phyloP scores from a whole-genome alignment of 345 rosid species.

The Chamaenerion angustifolium region DNA sequence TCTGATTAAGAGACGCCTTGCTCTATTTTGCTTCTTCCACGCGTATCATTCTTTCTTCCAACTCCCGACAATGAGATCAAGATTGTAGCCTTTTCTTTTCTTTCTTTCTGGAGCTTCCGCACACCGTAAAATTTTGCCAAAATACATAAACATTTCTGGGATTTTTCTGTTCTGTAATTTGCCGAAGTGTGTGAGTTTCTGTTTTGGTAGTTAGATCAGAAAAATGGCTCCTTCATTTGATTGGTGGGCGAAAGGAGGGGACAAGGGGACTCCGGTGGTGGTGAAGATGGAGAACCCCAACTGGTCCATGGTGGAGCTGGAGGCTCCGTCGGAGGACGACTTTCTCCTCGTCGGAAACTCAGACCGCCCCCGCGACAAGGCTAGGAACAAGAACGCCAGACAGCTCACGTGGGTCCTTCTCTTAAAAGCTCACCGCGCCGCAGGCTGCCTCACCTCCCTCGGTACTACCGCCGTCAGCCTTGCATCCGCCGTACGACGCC shows the following conservation, averaged over 20 bases:
- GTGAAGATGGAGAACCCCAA: conserved; percentile 97
- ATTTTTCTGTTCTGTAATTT: not conserved
- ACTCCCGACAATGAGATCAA: conserved; percentile 31
- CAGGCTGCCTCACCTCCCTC: conserved; percentile 77
- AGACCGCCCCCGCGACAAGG: conserved; percentile 25
- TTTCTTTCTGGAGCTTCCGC: not conserved
- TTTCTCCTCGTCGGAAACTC: conserved; percentile 28
- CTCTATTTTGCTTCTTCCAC: conserved; percentile 17
- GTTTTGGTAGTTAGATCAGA: conserved; percentile 1
- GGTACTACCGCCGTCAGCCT: conserved; percentile 56
- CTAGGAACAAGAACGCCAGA: conserved; percentile 79
- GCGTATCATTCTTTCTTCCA: conserved; percentile 24
- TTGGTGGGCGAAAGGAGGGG: conserved; percentile 71
- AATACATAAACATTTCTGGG: too few species aligned
- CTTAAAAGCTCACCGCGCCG: conserved; percentile 84
- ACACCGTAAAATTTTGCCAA: not conserved
- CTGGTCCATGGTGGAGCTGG: conserved; percentile 95
- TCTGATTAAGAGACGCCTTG: conserved; percentile 17
- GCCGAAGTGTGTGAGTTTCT: not conserved
- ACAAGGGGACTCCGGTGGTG: conserved; percentile 89
- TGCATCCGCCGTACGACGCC: conserved; percentile 54
- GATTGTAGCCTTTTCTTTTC: conserved; percentile 12
- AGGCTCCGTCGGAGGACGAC: conserved; percentile 66
- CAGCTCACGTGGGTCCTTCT: conserved; percentile 98
- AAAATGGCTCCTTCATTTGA: conserved; percentile 66